Base-by-base conservation (phyloP, 2,329 filamentous ascomycete species). In the Colletotrichum sp. region DNA sequence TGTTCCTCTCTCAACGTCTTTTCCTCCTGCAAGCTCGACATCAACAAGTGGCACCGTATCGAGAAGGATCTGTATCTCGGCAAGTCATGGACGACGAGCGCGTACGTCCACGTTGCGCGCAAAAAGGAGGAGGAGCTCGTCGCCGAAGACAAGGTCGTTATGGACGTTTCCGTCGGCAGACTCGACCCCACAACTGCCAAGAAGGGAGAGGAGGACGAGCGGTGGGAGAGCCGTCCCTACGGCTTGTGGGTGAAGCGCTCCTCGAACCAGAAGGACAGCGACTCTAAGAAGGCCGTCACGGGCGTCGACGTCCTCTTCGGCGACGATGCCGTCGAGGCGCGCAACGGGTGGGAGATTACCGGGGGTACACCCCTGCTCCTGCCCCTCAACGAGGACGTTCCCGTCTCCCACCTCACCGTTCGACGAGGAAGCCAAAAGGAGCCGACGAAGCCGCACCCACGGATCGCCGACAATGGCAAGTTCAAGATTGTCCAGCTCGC, bases 401-500 rank as follows among this genome's bases (percentile, higher is more conserved):
- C 93, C 28, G 92, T 94, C 78, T 92, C 95, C 26, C 93, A 96
- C 76, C 84, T 99, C 72, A 98, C 92, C 30, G 89, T 98, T 66
- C 92, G 95, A 67, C 91, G 95, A 80, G 96, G 97, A 3, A 88
- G 89, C 68, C 91, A 91, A 26, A 87, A 88, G 26, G 91, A 93
- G 78, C 84, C 89, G 44, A 90, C 92, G 81, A 96, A 93, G 83
- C 94, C 95, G 1, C 88, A 92, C 52, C 95, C 94, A 13, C 92
- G 95, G 75, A 95, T 99, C 78, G 91, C 92, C 59, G 95, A 98
- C 77, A 95, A 97, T 82, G 97, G 96, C 34, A 95, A 94, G 80
- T 99, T 99, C 88, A 99, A 99, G 88, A 98, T 99, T 78, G 92
- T 99, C 90, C 97, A 99, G 85, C 89, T 98, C 71, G 94, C 96